These are phyloP conservation scores for Neofusicoccum laricinum DNA, from an alignment of 2,329 filamentous ascomycete genomes.

Conservation along the genomic window DNA sequence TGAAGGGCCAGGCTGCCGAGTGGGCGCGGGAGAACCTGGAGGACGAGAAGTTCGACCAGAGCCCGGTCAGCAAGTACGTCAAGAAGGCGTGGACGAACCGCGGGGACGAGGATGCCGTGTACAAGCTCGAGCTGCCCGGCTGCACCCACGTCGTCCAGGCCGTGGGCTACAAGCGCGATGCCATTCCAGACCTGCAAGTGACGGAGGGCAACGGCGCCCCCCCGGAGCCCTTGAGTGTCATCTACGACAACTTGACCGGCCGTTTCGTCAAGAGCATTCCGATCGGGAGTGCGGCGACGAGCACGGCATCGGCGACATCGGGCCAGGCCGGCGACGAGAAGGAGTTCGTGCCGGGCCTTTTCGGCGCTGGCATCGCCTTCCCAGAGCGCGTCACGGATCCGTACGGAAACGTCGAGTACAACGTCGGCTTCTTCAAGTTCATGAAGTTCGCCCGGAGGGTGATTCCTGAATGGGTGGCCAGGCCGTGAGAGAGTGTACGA, in stretches of 20 bases:
- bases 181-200: constrained; percentile 47
- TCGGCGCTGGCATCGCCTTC: constrained; percentile 63
- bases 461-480: constrained; percentile 48
- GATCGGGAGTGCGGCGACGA: constrained; percentile 38
- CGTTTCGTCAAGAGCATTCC: constrained; percentile 3
- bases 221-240: constrained; percentile 21
- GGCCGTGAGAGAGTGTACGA: not conserved
- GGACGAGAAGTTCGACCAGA: constrained; percentile 43
- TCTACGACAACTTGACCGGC: constrained; percentile 39
- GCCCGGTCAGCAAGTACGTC: constrained; percentile 6
- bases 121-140: constrained; percentile 45
- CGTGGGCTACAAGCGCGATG: constrained; percentile 55
- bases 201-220: constrained; percentile 29
- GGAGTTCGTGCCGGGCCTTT: constrained; percentile 50
- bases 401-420: constrained; percentile 58
- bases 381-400: constrained; percentile 61
- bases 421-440: constrained; percentile 64
- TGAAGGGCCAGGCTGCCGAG: constrained; percentile 60
- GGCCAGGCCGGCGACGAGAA: constrained; percentile 4
- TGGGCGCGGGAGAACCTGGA: constrained; percentile 59
- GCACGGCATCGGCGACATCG: constrained; percentile 37
- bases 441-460: constrained; percentile 61
- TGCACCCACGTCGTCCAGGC: constrained; percentile 58
- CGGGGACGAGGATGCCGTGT: constrained; percentile 45
- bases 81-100: constrained; percentile 44